These are phyloP conservation scores for Astragalus membranaceus DNA, from an alignment of 306 rosid species.

Conservation along the genomic window DNA sequence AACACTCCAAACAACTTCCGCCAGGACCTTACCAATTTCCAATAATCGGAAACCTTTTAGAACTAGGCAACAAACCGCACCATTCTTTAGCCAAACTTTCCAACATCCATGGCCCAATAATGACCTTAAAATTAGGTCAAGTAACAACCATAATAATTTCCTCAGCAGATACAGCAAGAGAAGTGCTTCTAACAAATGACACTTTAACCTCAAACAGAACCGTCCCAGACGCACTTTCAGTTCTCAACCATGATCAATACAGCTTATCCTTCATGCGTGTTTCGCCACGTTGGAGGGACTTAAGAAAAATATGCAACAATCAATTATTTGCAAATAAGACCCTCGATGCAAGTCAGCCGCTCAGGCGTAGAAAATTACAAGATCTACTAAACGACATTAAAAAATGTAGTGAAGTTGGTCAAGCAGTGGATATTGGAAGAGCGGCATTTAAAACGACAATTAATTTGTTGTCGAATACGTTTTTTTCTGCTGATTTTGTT, in stretches of 20 bases:
- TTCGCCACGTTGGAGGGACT: slow-evolving; percentile 20
- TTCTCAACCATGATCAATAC: slow-evolving; percentile 2
- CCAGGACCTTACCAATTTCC: slow-evolving; percentile 44
- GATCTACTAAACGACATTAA: slow-evolving; percentile 5
- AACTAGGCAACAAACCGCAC: slow-evolving; percentile 11
- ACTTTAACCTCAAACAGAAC: slow-evolving; percentile 2
- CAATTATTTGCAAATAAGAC: slow-evolving; percentile 24
- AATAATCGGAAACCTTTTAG: slow-evolving; percentile 5
- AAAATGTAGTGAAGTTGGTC: neutral
- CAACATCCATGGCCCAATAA: slow-evolving; percentile 8
- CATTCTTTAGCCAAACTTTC: slow-evolving; percentile 15
- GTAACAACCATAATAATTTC: slow-evolving; percentile 15
- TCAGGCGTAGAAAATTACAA: slow-evolving; percentile 24
- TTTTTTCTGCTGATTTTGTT: slow-evolving; percentile 37
- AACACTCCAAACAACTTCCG: slow-evolving; percentile 20
- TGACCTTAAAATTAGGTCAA: slow-evolving; percentile 12
- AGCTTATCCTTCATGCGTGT: slow-evolving; percentile 25
- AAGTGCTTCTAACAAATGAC: slow-evolving; percentile 31
- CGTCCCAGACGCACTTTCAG: neutral
- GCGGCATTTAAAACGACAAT: slow-evolving; percentile 28
- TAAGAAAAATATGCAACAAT: slow-evolving; percentile 22
- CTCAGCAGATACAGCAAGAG: slow-evolving; percentile 19
- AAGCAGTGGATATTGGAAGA: slow-evolving; percentile 37
- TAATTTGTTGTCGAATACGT: slow-evolving; percentile 32
- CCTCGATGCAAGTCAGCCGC: slow-evolving; percentile 18